A percentile compares a stretch with the other conserved stretches of the same genome.
Evolutionary conservation across 148 eudicot species (phyloP).

Genomic region (Linanthus parryae): DNA sequence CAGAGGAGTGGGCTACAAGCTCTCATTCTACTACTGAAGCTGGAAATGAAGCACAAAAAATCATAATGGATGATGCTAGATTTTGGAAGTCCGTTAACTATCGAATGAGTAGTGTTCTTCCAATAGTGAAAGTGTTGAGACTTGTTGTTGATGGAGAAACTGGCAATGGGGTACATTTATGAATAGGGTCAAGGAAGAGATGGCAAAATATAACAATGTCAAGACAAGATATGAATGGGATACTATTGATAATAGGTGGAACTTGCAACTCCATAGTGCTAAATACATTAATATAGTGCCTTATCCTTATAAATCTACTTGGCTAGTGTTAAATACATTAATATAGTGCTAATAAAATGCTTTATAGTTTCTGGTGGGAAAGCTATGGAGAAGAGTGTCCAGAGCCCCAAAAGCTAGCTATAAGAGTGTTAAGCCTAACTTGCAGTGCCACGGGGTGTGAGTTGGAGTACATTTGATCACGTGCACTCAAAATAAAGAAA

Average conservation of each 20-base stretch:
- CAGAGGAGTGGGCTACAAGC: background rate
- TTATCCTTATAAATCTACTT: too few relatives aligned
- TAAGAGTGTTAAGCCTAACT: too few relatives aligned
- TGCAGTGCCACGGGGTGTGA: too few relatives aligned
- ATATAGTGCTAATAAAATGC: too few relatives aligned
- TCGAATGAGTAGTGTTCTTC: background rate
- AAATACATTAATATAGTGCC: too few relatives aligned
- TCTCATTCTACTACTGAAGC: background rate
- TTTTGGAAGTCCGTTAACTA: background rate
- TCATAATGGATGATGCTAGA: background rate
- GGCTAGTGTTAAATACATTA: too few relatives aligned
- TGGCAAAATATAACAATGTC: background rate
- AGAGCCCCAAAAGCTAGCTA: too few relatives aligned
- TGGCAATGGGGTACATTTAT: constrained; percentile 1
- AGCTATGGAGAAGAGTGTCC: too few relatives aligned
- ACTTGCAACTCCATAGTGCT: background rate
- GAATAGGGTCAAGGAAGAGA: background rate
- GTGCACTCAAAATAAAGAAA: too few relatives aligned
- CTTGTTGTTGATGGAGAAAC: background rate
- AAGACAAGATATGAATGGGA: background rate
- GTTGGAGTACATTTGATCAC: too few relatives aligned
- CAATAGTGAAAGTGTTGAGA: background rate
- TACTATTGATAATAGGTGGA: background rate
- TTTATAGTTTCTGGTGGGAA: too few relatives aligned
- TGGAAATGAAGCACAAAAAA: background rate